Base-by-base conservation (phyloP, 1,139 yeast species). In the Cylindricascospora bacillispora region DNA sequence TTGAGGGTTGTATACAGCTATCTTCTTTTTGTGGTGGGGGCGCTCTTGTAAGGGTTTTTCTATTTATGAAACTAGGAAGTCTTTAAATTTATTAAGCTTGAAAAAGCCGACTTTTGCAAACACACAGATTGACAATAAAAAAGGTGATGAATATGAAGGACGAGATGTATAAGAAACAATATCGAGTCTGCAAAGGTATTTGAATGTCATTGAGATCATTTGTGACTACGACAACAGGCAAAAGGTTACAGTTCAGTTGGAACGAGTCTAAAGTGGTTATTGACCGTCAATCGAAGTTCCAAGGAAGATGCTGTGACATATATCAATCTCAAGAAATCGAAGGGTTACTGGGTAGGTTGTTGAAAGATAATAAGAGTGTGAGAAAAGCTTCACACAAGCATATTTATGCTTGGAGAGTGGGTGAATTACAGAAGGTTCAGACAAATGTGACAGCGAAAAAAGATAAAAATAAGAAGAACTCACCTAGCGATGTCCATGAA, bases 361-460 rank as follows among this genome's bases (percentile, higher is more conserved):
- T 62, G 5, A 47, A 60, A 6, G 50, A 55, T 27, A 68, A 69
- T 37, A 64, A 64, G 31, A 51, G 62, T 2, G 43, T 67, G 1
- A 54, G 56, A 18, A 65, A 64, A 32, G 76, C 86, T 0, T 56
- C 73, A 5, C 89, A 78, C 49, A 79, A 75, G 4, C 65, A 67
- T 31, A 78, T 78, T 59, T 60, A 64, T 35, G 86, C 85, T 0
- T 78, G 82, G 82, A 59, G 76, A 45, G 62, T 67, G 0, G 72
- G 67, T 1, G 31, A 31, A 9, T 33, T 17, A n/a, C 26, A 31
- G 4, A n/a, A n/a, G n/a, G n/a, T n/a, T n/a, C n/a, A n/a, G n/a
- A 30, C 19, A 18, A 30, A 30, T 9, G 22, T 20, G 3, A 31
- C 31, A 14, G 25, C 31, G 3, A 32, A 31, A 23, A 37, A 37